These are phyloP conservation scores for Quercus ilex DNA, from an alignment of 306 rosid genomes.

Conservation along the genomic window DNA sequence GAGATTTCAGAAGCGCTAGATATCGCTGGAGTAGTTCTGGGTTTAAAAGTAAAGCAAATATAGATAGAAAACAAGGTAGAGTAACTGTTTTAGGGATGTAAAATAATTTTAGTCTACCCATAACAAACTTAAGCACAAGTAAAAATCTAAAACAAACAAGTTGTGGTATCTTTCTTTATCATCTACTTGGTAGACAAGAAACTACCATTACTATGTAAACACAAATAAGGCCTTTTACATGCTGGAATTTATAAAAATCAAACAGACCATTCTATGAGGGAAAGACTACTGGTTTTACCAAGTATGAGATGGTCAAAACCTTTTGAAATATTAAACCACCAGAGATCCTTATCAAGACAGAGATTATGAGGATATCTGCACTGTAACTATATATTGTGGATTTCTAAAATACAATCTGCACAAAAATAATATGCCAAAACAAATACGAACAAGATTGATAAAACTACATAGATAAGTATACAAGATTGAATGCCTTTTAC, in stretches of 20 bases:
- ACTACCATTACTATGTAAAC: background rate
- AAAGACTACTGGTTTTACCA: background rate
- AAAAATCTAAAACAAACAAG: background rate
- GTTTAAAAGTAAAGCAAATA: background rate
- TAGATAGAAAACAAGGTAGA: too few species aligned
- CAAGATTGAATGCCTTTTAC: slow-evolving; percentile 43
- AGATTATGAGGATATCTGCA: background rate
- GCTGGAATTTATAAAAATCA: background rate
- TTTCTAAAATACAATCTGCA: background rate
- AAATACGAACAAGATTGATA: background rate
- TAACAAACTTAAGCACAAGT: background rate
- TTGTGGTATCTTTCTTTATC: background rate
- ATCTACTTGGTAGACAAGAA: background rate
- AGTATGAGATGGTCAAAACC: background rate
- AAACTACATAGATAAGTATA: background rate
- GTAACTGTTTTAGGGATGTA: too few species aligned
- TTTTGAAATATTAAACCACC: background rate
- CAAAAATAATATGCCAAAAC: background rate
- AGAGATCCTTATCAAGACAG: background rate
- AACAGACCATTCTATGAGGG: background rate
- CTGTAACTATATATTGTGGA: background rate
- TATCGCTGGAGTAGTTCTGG: background rate
- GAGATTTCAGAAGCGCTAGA: background rate
- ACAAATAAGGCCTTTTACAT: background rate
- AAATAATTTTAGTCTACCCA: background rate